These are phyloP conservation scores for Paragyromitra xinjiangensis DNA, from an alignment of 495 filamentous ascomycete species.

Conservation along the genomic window DNA sequence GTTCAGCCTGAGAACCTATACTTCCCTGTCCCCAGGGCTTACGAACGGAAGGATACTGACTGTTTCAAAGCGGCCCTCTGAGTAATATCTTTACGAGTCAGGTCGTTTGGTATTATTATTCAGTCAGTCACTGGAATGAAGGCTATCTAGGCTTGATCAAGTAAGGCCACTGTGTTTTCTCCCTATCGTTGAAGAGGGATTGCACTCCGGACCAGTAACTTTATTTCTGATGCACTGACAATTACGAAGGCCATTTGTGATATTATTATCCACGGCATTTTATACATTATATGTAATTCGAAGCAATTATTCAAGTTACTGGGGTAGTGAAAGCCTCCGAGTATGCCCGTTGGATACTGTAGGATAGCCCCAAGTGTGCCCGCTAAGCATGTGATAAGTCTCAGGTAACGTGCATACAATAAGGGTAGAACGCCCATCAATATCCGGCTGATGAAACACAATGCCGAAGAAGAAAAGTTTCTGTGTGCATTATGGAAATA, in stretches of 20 bases:
- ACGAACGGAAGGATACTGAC: neutral
- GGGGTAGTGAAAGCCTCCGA: neutral
- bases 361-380: neutral
- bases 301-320: conserved; percentile 1
- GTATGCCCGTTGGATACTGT: conserved; percentile 5
- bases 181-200: neutral
- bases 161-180: neutral
- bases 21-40: neutral
- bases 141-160: neutral
- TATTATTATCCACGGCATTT: neutral
- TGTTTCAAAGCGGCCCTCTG: neutral
- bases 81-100: neutral
- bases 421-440: neutral
- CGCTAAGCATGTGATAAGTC: neutral
- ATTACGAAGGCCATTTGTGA: neutral
- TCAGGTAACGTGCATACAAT: neutral
- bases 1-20: conserved; percentile 6
- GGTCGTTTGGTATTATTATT: neutral
- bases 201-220: neutral
- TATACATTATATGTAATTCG: neutral
- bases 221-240: neutral
- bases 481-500: neutral
- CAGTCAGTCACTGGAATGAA: neutral
- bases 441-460: conserved; percentile 4
- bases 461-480: neutral